Evolutionary conservation across 345 rosid genomes (phyloP).

Genomic region (Laguncularia racemosa): DNA sequence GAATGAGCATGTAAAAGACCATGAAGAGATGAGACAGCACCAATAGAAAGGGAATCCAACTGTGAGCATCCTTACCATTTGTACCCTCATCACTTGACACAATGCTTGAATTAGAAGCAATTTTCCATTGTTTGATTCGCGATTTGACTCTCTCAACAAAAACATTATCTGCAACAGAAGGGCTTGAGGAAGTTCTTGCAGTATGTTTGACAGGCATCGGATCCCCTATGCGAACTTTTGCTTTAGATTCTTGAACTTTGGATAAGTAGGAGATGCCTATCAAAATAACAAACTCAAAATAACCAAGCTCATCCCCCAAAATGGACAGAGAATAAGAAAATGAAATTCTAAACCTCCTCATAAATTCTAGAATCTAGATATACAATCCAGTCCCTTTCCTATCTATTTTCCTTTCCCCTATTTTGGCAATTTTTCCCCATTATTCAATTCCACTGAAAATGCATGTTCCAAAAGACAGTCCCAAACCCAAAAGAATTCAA

Average conservation of each 20-base stretch:
- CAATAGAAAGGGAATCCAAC: background rate
- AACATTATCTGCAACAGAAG: conserved; percentile 61
- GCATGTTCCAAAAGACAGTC: too few relatives aligned
- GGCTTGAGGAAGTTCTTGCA: conserved; percentile 28
- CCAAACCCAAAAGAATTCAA: too few relatives aligned
- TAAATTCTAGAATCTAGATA: too few relatives aligned
- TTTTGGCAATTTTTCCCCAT: too few relatives aligned
- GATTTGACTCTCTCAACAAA: conserved; percentile 58
- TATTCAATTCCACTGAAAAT: too few relatives aligned
- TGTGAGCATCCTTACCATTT: conserved; percentile 33
- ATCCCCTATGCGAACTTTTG: conserved; percentile 47
- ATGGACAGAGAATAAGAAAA: background rate
- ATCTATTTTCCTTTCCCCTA: too few relatives aligned
- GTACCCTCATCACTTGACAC: conserved; percentile 39
- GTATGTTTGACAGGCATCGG: conserved; percentile 27
- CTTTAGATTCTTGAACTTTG: conserved; percentile 67
- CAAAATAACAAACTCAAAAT: background rate
- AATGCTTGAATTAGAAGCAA: conserved; percentile 29
- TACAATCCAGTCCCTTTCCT: too few relatives aligned
- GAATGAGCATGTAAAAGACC: conserved; percentile 6
- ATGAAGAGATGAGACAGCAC: conserved; percentile 5
- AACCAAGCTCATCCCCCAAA: background rate
- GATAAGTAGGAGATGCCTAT: conserved; percentile 85
- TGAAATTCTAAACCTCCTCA: too few relatives aligned
- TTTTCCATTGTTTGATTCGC: conserved; percentile 68